phyloP scores from a whole-genome alignment of 148 eudicot species.

The Fagopyrum tataricum region DNA sequence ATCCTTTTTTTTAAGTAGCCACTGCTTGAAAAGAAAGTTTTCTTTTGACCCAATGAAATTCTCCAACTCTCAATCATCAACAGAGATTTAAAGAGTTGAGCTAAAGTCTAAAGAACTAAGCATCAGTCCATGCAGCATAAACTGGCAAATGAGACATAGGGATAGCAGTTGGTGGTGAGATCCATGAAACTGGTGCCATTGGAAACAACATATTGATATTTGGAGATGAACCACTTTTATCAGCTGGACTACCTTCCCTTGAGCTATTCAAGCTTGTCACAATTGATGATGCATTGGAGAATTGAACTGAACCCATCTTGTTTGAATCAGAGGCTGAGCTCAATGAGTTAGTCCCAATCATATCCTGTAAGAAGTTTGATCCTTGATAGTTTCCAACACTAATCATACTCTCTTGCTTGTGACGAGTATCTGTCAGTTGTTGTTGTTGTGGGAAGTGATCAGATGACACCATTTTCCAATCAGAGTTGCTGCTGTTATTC shows the following conservation, averaged over 20 bases:
- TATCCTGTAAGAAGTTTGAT: constrained; percentile 7
- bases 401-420: neutral
- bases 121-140: constrained; percentile 64
- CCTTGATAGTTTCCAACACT: neutral
- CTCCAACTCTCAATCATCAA: neutral
- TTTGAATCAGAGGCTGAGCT: constrained; percentile 11
- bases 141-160: constrained; percentile 51
- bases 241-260: constrained; percentile 65
- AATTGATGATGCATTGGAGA: constrained; percentile 50
- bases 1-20: neutral
- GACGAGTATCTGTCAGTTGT: neutral
- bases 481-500: neutral
- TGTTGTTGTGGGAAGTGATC: constrained; percentile 4
- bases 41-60: neutral
- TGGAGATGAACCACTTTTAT: constrained; percentile 23
- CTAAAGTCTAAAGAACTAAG: constrained; percentile 12
- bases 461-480: constrained; percentile 13
- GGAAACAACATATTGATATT: neutral
- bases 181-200: constrained; percentile 30
- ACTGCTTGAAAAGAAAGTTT: neutral
- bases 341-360: neutral
- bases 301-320: constrained; percentile 23
- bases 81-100: neutral
- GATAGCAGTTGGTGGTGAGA: constrained; percentile 25
- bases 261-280: constrained; percentile 67